Evolutionary conservation across 768 basidiomycete species (phyloP).

Genomic region (Podaxis rugospora): DNA sequence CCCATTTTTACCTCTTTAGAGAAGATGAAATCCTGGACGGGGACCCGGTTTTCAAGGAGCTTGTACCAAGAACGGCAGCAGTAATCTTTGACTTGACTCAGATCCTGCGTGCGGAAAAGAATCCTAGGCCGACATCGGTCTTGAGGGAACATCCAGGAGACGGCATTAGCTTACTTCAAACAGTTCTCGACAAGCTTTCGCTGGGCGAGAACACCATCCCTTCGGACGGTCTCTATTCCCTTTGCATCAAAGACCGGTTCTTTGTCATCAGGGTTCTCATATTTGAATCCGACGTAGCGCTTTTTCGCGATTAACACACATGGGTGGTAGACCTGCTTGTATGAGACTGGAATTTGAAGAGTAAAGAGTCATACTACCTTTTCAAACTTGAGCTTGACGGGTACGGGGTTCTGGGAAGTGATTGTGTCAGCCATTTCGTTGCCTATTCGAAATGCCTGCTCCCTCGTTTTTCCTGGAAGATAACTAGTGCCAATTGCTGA

Average conservation of each 20-base stretch:
- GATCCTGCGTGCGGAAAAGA: constrained; percentile 84
- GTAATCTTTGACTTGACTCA: constrained; percentile 86
- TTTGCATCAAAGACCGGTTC: constrained; percentile 92
- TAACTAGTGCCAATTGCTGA: constrained; percentile 34
- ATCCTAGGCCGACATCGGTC: constrained; percentile 45
- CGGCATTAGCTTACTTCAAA: constrained; percentile 58
- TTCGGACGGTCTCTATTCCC: constrained; percentile 93
- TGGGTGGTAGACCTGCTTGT: constrained; percentile 82
- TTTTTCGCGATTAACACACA: constrained; percentile 98
- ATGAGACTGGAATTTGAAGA: neutral
- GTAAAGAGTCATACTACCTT: constrained; percentile 51
- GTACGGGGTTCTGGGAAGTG: constrained; percentile 82
- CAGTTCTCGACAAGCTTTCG: constrained; percentile 90
- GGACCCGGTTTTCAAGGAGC: constrained; percentile 73
- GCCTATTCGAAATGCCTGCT: constrained; percentile 91
- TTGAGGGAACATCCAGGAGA: neutral
- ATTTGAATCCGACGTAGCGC: constrained; percentile 96
- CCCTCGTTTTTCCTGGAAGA: constrained; percentile 85
- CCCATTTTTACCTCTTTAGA: constrained; percentile 93
- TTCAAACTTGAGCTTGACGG: constrained; percentile 96
- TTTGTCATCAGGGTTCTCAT: constrained; percentile 74
- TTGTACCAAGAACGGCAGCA: constrained; percentile 82
- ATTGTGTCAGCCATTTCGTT: constrained; percentile 88
- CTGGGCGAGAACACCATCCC: constrained; percentile 89
- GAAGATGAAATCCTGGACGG: constrained; percentile 92